Base-by-base conservation (phyloP, 2,329 filamentous ascomycete genomes). In the Helicocarpus griseus region DNA sequence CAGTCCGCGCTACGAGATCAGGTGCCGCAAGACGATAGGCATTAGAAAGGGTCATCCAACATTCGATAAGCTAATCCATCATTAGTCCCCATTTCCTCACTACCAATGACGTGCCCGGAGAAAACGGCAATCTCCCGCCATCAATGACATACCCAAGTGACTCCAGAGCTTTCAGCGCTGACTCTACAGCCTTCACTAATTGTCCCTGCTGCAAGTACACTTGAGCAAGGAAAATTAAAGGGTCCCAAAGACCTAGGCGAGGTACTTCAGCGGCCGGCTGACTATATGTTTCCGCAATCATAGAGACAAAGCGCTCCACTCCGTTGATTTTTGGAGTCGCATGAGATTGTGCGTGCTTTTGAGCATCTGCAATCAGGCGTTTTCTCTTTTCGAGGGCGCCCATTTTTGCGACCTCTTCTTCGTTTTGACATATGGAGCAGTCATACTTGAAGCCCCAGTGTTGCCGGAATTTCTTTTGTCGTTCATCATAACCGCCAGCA, bases 21-120 rank as follows among this genome's bases (percentile, higher is more conserved):
- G 56, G 55, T 17, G 50, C 59, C 22, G 63, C 14, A 5, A 21
- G 28, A 14, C 46, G 9, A 58, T 69, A 69, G 2, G 59, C 60
- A 24, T 2, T 31, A 1, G 48, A 55, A 14, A 66, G 59, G 33
- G 61, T 54, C 8, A 65, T 49, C 58, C 68, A 70, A 6, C 49
- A 55, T 3, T 61, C 58, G 11, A 67, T 53, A 4, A 65, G 19
- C 28, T 43, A 24, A 31, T 65, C 58, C 5, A 51, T 7, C 17
- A 64, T 41, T 1, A 62, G 40, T 3, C 68, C 68, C 67, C 68
- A 70, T 48, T 55, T 46, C 21, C 56, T 52, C 6, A 60, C 55
- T 19, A 60, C 11, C 1, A 62, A 36, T 5, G 41, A 29, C 6
- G 22, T 45, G 19, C 45, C 50, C 1, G 49, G 9, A 1, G 21